These are phyloP conservation scores for Penicillium crystallinum DNA, from an alignment of 495 filamentous ascomycete species.

Conservation along the genomic window DNA sequence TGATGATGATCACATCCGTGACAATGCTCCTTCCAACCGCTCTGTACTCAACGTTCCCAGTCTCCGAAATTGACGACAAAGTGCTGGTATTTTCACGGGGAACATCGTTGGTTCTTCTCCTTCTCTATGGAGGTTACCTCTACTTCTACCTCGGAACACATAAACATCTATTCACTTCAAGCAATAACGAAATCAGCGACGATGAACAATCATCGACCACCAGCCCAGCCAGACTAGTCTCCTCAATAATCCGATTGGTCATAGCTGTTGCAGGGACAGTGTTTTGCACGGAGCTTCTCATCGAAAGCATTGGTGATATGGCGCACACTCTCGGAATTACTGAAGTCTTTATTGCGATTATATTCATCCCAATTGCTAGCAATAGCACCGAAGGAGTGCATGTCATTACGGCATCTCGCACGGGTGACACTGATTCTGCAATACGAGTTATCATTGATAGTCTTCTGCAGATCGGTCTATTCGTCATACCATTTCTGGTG, in stretches of 20 bases:
- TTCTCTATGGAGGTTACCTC: slow-evolving; percentile 66
- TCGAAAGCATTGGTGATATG: slow-evolving; percentile 18
- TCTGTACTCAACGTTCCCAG: slow-evolving; percentile 27
- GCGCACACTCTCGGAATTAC: slow-evolving; percentile 8
- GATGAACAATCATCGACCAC: background rate
- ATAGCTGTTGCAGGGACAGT: slow-evolving; percentile 17
- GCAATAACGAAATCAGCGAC: slow-evolving; percentile 7
- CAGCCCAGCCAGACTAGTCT: background rate
- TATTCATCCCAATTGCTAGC: slow-evolving; percentile 25
- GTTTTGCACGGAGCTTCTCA: slow-evolving; percentile 23
- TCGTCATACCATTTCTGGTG: slow-evolving; percentile 35
- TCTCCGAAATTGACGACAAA: slow-evolving; percentile 38
- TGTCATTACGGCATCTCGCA: slow-evolving; percentile 15
- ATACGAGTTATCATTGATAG: slow-evolving; percentile 23
- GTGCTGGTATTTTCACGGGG: slow-evolving; percentile 26
- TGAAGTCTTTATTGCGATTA: slow-evolving; percentile 21
- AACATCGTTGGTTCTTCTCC: slow-evolving; percentile 48
- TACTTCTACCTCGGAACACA: slow-evolving; percentile 40
- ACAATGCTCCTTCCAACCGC: slow-evolving; percentile 20
- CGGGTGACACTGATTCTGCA: slow-evolving; percentile 24
- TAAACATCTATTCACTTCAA: slow-evolving; percentile 27
- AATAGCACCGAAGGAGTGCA: slow-evolving; percentile 24
- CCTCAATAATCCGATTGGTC: slow-evolving; percentile 31
- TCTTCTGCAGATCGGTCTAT: slow-evolving; percentile 28
- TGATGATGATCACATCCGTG: slow-evolving; percentile 23